Evolutionary conservation across 2,329 filamentous ascomycete genomes (phyloP), one percentile per base, ranked within the genome.

Genomic region (Xylariales sp.): DNA sequence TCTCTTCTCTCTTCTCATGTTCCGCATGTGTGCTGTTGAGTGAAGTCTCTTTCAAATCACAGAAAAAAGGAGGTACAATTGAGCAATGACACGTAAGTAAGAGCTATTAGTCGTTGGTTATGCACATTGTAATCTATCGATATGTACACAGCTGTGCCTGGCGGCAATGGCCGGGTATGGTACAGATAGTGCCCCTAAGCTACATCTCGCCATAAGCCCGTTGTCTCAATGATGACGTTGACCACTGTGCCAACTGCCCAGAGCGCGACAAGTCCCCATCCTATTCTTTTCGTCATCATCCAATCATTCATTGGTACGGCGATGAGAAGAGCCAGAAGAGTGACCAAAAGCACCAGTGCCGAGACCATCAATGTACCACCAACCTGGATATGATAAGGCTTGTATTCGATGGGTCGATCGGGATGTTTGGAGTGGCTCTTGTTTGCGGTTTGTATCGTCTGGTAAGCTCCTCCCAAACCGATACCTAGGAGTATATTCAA

Each of bases 401-500:
- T 78, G 57, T 89, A 90, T 39, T 72, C 66, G 40, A 85, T 61
- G 5, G 78, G 74, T 41, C 69, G 65, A 14, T 78, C 68, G 0
- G 86, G 86, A 52, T 91, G 81, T 48, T 83, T 82, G 19, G 68
- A 62, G 43, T 87, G 79, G 37, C 71, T 70, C 45, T 78, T 71
- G 49, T 84, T 77, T 14, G 84, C 85, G 21, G 78, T 74, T 38
- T 75, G 74, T 13, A 94, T 72, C 40, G 87, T 90, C 76, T 96
- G 93, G 57, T 90, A 94, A 27, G 88, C 76, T 13, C 93, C 93
- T 18, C 85, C 86, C 4, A 97, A 70, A n/a, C 93, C 93, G 37
- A 98, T 90, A 1, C 93, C 93, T 4, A 98, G 76, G 0, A 98
- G 68, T 45, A 98, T 98, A 53, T 98, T 98, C 28, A 98, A 76